Base-by-base conservation (phyloP, 805 yeast genomes). In the Lipomyces yamadae region DNA sequence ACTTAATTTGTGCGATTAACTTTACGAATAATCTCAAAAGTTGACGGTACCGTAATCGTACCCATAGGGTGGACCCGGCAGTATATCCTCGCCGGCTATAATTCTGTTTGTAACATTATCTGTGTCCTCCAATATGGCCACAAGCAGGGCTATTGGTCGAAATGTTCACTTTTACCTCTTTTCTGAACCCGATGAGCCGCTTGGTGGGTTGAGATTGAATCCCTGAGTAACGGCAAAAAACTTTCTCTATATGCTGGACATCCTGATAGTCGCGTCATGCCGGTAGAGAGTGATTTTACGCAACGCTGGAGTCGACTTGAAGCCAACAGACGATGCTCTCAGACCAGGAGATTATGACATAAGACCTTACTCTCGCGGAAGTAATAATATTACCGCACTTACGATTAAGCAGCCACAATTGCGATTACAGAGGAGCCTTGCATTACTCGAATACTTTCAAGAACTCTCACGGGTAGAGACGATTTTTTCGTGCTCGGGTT, bases 31-130 rank as follows among this genome's bases (percentile, higher is more conserved):
- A 30, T 50, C 13, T 50, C 13, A 48, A 48, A 24, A 24, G 30
- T 50, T 50, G 55, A 50, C 55, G 55, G 55, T 50, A 50, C 33
- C 55, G 55, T 18, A 50, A 50, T 50, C 55, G 55, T 50, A 50
- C n/a, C 55, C 55, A 50, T 35, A 35, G 39, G 39, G 39, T 35
- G 39, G 2, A 10, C 39, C 39, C 2, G 39, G 39, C 2, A 10
- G 10, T 1, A 35, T 35, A 7, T 35, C 39, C 39, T 2, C 39
- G 39, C 39, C 7, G 2, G 39, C 2, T 35, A 35, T 35, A 35
- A 35, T 35, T 35, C 39, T 35, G 39, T 10, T 35, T 35, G 39
- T 35, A 35, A 35, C 39, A 35, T 35, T 35, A 35, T 35, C 39
- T 24, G 24, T 1, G 24, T 24, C 24, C 39, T 35, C 10, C 39